A percentile compares a stretch with the other conserved stretches of the same genome.
Conservation (phyloP, 2,329 filamentous ascomycete genomes). For the Botryotinia narcissicola region DNA sequence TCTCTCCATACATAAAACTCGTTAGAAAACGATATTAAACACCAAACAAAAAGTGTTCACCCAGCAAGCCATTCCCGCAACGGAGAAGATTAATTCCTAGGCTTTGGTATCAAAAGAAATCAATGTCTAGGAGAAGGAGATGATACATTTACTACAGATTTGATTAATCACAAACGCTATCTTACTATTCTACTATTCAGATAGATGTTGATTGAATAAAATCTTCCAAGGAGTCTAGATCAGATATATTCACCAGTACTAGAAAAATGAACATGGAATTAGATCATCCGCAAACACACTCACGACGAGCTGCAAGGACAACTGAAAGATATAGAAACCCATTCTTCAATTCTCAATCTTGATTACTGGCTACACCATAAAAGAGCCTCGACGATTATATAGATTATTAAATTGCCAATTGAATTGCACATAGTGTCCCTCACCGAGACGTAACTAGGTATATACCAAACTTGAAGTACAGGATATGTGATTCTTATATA, state of each 20-base stretch:
- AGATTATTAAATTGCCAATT: too few species aligned
- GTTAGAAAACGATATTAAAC: not conserved
- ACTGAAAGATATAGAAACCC: not conserved
- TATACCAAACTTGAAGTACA: too few species aligned
- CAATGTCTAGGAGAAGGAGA: not conserved
- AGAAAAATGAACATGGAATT: too few species aligned
- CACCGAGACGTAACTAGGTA: too few species aligned
- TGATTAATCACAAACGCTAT: not conserved
- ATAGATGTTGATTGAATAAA: too few species aligned
- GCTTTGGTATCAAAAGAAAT: not conserved
- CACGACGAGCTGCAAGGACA: not conserved
- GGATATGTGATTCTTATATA: too few species aligned
- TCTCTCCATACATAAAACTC: not conserved
- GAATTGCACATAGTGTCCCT: too few species aligned
- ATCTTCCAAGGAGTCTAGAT: too few species aligned
- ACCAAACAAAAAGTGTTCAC: rapidly evolving
- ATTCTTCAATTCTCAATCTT: not conserved
- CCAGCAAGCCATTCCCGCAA: not conserved
- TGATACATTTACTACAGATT: not conserved
- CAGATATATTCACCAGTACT: too few species aligned
- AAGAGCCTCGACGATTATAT: not conserved
- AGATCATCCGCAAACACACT: too few species aligned
- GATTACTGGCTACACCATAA: not conserved
- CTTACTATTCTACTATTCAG: not conserved
- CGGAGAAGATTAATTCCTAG: not conserved